Base-by-base conservation (phyloP, 345 rosid species). In the Boechera divaricarpa region DNA sequence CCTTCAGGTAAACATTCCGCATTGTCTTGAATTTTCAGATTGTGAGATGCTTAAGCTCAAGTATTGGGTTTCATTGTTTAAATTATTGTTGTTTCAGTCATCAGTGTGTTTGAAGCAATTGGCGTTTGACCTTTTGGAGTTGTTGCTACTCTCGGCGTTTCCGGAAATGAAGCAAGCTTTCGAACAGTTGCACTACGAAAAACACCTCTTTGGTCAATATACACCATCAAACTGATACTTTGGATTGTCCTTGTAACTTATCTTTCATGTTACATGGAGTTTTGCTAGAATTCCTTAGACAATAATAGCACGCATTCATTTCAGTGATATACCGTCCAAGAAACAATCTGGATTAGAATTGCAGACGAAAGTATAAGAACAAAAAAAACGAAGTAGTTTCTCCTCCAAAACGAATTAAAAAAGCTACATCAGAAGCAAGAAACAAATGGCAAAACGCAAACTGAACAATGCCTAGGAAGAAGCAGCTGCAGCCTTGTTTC, bases 101-200 rank as follows among this genome's bases (percentile, higher is more conserved):
- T 73, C 89, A 31, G 93, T 90, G 67, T 88, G 93, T 71, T 74
- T 93, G 77, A 93, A 92, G 85, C 91, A 86, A 57, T 79, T 93
- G 55, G 87, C 90, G 16, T 95, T 77, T 67, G 96, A 88, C 74
- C 87, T 96, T 67, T 75, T 93, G 16, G 97, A 96, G 87, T 81
- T 89, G 71, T 65, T 90, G 81, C 85, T 91, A 65, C 55, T 78
- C 77, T 86, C 98, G 0, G 87, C 98, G 48, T 90, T 93, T 54
- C 96, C 98, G 0, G 98, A 95, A 75, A 71, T 93, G 86, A 89
- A 91, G 41, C 56, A 72, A 16, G 68, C 81, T 41, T 85, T 95
- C 77, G 87, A 86, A 84, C 86, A 90, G 82, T 36, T 95, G 83
- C 87, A 71, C 6, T 87, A 87, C 29, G 93, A 91, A 60, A 95